A percentile compares a stretch with the other conserved stretches of the same genome.
These are phyloP conservation scores for Beauveria rudraprayagi DNA, from an alignment of 2,329 filamentous ascomycete species.

Conservation along the genomic window DNA sequence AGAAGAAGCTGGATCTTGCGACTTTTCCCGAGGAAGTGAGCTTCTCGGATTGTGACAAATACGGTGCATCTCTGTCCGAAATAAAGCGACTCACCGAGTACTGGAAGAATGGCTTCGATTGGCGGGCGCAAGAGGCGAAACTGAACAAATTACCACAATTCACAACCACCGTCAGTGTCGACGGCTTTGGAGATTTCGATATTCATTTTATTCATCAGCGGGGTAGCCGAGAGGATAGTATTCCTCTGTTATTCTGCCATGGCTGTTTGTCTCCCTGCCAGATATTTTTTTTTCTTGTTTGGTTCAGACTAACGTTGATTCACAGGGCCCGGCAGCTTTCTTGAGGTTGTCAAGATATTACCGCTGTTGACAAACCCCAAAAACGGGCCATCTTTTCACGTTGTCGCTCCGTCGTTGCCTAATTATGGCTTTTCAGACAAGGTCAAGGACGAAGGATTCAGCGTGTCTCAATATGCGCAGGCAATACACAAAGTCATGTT, in stretches of 20 bases:
- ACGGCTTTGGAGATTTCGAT: constrained; percentile 50
- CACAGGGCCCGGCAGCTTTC: constrained; percentile 59
- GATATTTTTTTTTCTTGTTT: too few species aligned
- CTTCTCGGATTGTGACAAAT: constrained; percentile 27
- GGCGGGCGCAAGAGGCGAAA: constrained; percentile 50
- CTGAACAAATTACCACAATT: constrained; percentile 55
- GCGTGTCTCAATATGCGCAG: constrained; percentile 36
- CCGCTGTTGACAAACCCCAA: constrained; percentile 31
- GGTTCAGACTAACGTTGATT: neutral
- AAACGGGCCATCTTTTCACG: constrained; percentile 38
- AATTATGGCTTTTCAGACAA: constrained; percentile 35
- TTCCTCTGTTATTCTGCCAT: constrained; percentile 61
- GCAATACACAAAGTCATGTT: constrained; percentile 61
- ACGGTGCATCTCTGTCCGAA: constrained; percentile 24
- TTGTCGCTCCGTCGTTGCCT: constrained; percentile 51
- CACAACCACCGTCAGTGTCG: constrained; percentile 40
- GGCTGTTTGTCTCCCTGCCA: constrained; percentile 37
- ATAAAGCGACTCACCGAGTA: constrained; percentile 27
- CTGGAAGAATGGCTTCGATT: constrained; percentile 47
- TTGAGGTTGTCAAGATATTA: constrained; percentile 58
- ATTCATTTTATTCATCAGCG: constrained; percentile 58
- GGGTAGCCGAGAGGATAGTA: constrained; percentile 40
- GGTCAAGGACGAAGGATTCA: constrained; percentile 23
- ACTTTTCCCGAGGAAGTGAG: constrained; percentile 9
- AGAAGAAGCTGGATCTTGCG: neutral